These are phyloP conservation scores for Psidium guajava DNA, from an alignment of 345 rosid species.

Conservation along the genomic window DNA sequence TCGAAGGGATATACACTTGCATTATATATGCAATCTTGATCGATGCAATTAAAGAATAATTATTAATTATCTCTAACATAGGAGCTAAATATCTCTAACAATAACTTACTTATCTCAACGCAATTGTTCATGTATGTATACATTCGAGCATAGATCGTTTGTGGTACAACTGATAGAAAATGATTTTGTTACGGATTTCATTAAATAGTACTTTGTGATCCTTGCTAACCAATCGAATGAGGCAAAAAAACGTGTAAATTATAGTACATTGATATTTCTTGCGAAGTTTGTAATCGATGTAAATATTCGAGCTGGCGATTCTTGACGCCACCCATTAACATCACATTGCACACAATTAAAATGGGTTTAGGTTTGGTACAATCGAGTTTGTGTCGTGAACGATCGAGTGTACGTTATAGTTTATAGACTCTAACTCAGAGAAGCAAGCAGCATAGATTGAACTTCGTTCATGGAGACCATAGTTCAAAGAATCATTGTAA, in stretches of 20 bases:
- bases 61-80: too few relatives aligned
- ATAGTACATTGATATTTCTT: not conserved
- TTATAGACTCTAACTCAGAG: too few relatives aligned
- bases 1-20: too few relatives aligned
- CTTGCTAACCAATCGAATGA: not conserved
- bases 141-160: not conserved
- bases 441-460: too few relatives aligned
- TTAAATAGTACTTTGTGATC: not conserved
- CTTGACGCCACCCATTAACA: not conserved
- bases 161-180: not conserved
- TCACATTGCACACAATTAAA: not conserved
- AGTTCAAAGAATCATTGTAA: too few relatives aligned
- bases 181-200: not conserved
- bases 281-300: not conserved
- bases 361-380: not conserved
- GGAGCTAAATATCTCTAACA: too few relatives aligned
- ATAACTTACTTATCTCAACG: not conserved
- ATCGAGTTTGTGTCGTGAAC: not conserved
- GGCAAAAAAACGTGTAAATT: not conserved
- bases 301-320: not conserved
- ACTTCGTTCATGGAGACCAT: too few relatives aligned
- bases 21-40: too few relatives aligned
- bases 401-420: not conserved
- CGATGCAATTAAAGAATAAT: too few relatives aligned
- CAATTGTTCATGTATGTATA: not conserved